phyloP scores from a whole-genome alignment of 371 early-diverging fungal genomes.

The Rhizopus stolonifer region DNA sequence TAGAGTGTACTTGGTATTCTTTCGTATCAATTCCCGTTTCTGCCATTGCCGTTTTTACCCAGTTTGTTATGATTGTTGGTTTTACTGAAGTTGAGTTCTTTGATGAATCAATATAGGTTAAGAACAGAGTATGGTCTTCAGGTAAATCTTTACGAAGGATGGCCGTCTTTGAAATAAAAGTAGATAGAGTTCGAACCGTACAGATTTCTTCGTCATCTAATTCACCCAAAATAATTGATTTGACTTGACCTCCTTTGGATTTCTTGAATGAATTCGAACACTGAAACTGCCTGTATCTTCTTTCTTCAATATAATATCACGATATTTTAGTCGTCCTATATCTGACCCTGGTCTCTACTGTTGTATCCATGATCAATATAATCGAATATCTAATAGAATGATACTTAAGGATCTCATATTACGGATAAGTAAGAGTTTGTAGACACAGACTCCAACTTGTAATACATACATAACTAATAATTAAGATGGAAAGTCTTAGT shows the following conservation, averaged over 20 bases:
- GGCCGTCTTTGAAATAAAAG: neutral
- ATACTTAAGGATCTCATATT: too few species aligned
- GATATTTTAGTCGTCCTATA: conserved; percentile 3
- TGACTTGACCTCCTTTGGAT: conserved; percentile 10
- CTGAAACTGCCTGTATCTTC: too few species aligned
- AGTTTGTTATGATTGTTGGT: conserved; percentile 4
- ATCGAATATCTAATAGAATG: too few species aligned
- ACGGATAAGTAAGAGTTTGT: too few species aligned
- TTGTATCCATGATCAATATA: too few species aligned
- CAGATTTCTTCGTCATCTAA: neutral
- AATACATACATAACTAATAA: too few species aligned
- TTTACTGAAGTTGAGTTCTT: neutral
- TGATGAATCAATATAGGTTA: conserved; percentile 3
- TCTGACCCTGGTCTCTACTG: conserved; percentile 9
- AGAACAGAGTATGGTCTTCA: conserved; percentile 12
- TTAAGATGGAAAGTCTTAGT: too few species aligned
- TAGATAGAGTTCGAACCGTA: neutral
- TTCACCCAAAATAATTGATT: neutral
- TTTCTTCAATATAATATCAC: conserved; percentile 2
- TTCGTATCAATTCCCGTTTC: too few species aligned
- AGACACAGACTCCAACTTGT: too few species aligned
- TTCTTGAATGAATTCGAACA: too few species aligned
- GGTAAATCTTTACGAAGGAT: neutral
- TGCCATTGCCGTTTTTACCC: conserved; percentile 8
- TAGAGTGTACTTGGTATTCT: too few species aligned